These are phyloP conservation scores for Diutina siamensis DNA, from an alignment of 1,139 yeast genomes.

Conservation along the genomic window DNA sequence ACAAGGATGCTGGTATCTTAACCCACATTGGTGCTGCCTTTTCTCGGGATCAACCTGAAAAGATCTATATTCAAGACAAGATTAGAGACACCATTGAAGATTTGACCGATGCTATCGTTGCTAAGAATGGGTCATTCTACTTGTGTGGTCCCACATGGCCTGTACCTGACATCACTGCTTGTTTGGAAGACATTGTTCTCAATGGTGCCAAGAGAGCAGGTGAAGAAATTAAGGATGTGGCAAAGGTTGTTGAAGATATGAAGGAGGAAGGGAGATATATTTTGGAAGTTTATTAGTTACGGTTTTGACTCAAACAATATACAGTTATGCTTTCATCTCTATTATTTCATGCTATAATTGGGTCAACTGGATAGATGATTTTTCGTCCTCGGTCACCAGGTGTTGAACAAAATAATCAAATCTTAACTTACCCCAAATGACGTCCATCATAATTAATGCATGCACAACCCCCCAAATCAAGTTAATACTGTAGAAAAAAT, in stretches of 20 bases:
- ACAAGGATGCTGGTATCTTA: slow-evolving; percentile 79
- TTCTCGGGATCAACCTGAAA: slow-evolving; percentile 93
- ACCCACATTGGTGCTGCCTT: slow-evolving; percentile 98
- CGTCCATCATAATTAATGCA: slow-evolving; percentile 59
- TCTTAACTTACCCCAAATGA: slow-evolving; percentile 71
- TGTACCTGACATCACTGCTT: slow-evolving; percentile 91
- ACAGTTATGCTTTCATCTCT: not conserved
- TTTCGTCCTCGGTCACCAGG: not conserved
- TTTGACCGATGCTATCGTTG: slow-evolving; percentile 69
- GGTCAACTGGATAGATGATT: not conserved
- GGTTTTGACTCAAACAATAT: not conserved
- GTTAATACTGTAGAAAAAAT: slow-evolving; percentile 90
- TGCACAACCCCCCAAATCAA: slow-evolving; percentile 70
- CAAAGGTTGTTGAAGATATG: slow-evolving; percentile 79
- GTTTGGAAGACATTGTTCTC: slow-evolving; percentile 68
- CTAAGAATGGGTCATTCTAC: slow-evolving; percentile 80
- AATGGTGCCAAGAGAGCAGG: slow-evolving; percentile 65
- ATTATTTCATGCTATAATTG: slow-evolving; percentile 2
- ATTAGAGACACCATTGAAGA: slow-evolving; percentile 67
- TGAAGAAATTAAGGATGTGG: slow-evolving; percentile 52
- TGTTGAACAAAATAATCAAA: slow-evolving; percentile 44
- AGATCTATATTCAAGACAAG: slow-evolving; percentile 90
- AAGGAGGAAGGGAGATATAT: slow-evolving; percentile 90
- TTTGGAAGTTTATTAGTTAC: slow-evolving; percentile 70
- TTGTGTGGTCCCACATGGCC: slow-evolving; percentile 99